Conservation (phyloP, 2,329 filamentous ascomycete species). For the Cytospora leucostoma region DNA sequence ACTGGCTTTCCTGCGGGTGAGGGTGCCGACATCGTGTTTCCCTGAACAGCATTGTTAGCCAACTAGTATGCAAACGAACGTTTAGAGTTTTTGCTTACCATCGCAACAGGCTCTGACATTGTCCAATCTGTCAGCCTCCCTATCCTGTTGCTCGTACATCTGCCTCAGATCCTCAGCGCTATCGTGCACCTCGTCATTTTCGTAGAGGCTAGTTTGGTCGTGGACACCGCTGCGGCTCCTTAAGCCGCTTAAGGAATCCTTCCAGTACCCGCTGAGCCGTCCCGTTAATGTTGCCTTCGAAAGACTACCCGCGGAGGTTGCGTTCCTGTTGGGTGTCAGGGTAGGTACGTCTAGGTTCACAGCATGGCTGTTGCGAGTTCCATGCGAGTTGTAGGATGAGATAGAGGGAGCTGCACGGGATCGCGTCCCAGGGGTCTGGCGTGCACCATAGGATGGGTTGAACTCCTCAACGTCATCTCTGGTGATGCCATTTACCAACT, state of each 20-base stretch:
- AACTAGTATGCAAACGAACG: neutral
- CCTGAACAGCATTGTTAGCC: constrained; percentile 44
- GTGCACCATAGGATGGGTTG: constrained; percentile 63
- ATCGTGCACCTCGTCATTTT: constrained; percentile 65
- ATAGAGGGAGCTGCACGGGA: constrained; percentile 64
- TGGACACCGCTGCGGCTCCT: constrained; percentile 51
- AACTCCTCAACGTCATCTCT: constrained; percentile 74
- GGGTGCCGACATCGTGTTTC: constrained; percentile 71
- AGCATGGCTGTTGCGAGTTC: constrained; percentile 64
- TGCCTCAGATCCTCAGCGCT: constrained; percentile 81
- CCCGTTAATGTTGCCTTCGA: constrained; percentile 35
- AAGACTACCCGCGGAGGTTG: constrained; percentile 27
- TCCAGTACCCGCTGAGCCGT: constrained; percentile 63
- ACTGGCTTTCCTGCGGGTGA: constrained; percentile 52
- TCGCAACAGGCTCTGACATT: constrained; percentile 98
- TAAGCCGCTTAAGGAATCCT: constrained; percentile 55
- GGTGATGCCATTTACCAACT: constrained; percentile 57
- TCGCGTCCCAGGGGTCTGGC: constrained; percentile 46
- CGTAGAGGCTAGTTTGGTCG: constrained; percentile 47
- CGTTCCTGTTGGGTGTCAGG: constrained; percentile 52
- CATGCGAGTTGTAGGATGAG: constrained; percentile 78
- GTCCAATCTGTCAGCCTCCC: constrained; percentile 78
- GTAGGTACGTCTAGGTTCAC: constrained; percentile 57
- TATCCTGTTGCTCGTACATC: constrained; percentile 76
- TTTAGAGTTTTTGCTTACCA: constrained; percentile 59